Conservation (phyloP, 495 filamentous ascomycete genomes). For the Daldinia vernicosa region DNA sequence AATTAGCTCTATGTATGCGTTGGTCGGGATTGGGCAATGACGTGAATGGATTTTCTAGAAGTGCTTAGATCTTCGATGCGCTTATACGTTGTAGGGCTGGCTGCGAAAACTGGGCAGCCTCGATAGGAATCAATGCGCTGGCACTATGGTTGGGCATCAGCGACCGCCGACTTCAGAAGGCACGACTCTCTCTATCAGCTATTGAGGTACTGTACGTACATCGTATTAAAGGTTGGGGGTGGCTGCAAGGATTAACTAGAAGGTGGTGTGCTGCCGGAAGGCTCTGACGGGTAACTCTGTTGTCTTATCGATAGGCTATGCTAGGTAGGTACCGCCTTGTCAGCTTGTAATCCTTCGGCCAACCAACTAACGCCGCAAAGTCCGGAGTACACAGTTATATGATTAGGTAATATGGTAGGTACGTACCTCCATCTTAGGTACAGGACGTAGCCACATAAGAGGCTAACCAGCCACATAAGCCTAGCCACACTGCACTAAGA, state of each 20-base stretch:
- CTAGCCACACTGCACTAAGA: conserved; percentile 18
- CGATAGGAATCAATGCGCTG: conserved; percentile 46
- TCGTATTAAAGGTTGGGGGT: conserved; percentile 18
- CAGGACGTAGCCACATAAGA: neutral
- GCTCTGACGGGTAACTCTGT: neutral
- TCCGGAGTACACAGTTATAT: neutral
- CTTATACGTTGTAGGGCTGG: conserved; percentile 43
- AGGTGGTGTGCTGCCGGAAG: conserved; percentile 9
- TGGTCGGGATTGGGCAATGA: conserved; percentile 43
- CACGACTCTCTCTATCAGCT: neutral
- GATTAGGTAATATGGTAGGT: neutral
- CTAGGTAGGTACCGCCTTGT: conserved; percentile 23
- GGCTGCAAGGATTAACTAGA: conserved; percentile 19
- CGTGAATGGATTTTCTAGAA: conserved; percentile 41
- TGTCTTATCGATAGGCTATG: conserved; percentile 65
- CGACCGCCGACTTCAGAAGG: conserved; percentile 27
- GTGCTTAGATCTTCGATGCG: conserved; percentile 40
- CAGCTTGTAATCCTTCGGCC: neutral
- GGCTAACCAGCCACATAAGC: neutral
- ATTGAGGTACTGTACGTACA: neutral
- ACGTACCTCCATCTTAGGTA: neutral
- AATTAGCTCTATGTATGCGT: conserved; percentile 34
- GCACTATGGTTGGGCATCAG: conserved; percentile 51
- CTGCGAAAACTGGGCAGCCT: conserved; percentile 36
- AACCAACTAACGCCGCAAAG: neutral